These are phyloP conservation scores for Didymella arachidicola DNA, from an alignment of 2,329 filamentous ascomycete genomes.

Conservation along the genomic window DNA sequence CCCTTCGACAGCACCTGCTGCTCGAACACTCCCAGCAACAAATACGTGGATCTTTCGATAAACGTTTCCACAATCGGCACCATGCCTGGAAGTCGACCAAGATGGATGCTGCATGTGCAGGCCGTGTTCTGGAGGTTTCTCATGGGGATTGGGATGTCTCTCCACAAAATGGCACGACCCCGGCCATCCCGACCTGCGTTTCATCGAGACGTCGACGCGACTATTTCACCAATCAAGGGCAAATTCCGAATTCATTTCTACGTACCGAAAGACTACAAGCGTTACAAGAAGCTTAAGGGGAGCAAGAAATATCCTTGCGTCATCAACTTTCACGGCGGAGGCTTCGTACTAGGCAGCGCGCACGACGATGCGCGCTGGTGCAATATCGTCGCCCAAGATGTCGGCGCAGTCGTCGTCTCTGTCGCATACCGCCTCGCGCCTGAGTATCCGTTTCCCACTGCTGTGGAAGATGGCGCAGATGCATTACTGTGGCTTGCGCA, in stretches of 20 bases:
- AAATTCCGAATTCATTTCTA: conserved; percentile 67
- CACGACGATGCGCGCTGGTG: conserved; percentile 70
- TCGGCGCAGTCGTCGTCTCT: conserved; percentile 65
- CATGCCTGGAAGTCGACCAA: conserved; percentile 50
- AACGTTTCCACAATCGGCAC: neutral
- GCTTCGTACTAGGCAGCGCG: conserved; percentile 66
- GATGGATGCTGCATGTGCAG: conserved; percentile 69
- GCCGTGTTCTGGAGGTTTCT: conserved; percentile 72
- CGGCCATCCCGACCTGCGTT: conserved; percentile 69
- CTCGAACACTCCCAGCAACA: neutral
- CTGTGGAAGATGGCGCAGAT: conserved; percentile 70
- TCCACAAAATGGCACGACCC: conserved; percentile 69
- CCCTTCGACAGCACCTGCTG: conserved; percentile 16
- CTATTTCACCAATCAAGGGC: conserved; percentile 55
- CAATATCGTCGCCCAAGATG: conserved; percentile 62
- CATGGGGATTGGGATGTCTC: conserved; percentile 73
- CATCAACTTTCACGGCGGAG: conserved; percentile 71
- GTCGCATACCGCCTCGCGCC: conserved; percentile 69
- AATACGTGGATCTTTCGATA: neutral
- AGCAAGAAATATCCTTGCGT: conserved; percentile 63
- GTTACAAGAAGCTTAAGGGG: conserved; percentile 52
- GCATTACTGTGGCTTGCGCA: conserved; percentile 66
- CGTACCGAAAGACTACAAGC: conserved; percentile 61
- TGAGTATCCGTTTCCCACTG: conserved; percentile 68
- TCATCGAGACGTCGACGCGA: conserved; percentile 62